phyloP scores from a whole-genome alignment of 148 eudicot species.

The Vaccinium myrtillus region DNA sequence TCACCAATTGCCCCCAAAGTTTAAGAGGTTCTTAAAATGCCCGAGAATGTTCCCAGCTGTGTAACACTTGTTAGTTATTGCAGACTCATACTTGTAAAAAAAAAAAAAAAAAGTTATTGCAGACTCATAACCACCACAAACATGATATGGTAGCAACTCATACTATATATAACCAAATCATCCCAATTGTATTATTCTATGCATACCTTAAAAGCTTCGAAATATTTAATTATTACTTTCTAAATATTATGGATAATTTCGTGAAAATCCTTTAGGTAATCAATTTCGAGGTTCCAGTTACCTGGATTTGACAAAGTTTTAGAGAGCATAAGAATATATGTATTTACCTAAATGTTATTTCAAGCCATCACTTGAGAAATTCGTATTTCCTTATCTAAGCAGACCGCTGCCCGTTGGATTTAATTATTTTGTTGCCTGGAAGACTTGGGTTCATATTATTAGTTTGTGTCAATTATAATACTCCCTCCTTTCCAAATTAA shows the following conservation, averaged over 20 bases:
- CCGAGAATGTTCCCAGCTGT: not conserved
- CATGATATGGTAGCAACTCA: not conserved
- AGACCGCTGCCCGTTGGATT: not conserved
- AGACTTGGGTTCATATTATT: not conserved
- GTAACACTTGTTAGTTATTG: not conserved
- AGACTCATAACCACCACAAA: not conserved
- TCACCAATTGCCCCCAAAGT: not conserved
- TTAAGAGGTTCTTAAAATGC: not conserved
- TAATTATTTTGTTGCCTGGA: not conserved
- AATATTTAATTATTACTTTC: not conserved
- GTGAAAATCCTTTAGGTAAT: not conserved
- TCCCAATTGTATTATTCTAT: not conserved
- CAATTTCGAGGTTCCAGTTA: not conserved
- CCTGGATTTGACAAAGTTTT: not conserved
- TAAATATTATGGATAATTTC: not conserved
- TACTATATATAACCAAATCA: not conserved
- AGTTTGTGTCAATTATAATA: not conserved
- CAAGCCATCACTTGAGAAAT: not conserved
- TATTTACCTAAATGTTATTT: not conserved
- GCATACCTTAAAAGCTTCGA: not conserved
- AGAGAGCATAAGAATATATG: not conserved
- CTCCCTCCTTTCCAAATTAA: too few species aligned
- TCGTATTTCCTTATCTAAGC: not conserved
- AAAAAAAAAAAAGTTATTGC: not conserved
- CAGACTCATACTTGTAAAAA: not conserved